Evolutionary conservation across 768 basidiomycete species (phyloP).

Genomic region (Fibroporia radiculosa): DNA sequence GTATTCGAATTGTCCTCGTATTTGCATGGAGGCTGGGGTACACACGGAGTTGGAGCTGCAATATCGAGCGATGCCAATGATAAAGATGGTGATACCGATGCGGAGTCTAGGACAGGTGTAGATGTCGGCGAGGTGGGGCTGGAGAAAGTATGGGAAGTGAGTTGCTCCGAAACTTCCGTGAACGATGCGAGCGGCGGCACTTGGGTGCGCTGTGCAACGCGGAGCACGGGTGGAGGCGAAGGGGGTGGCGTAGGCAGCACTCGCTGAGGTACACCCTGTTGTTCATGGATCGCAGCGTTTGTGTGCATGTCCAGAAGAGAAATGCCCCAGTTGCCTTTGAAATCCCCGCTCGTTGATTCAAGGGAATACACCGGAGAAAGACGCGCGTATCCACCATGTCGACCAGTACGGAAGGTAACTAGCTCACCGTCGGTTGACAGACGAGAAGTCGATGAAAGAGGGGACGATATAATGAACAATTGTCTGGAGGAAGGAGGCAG

Average conservation of each 20-base stretch:
- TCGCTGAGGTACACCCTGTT: background rate
- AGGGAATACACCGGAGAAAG: slow-evolving; percentile 2
- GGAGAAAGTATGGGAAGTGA: background rate
- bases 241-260: slow-evolving; percentile 6
- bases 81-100: background rate
- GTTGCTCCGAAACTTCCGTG: background rate
- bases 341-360: background rate
- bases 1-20: background rate
- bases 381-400: slow-evolving; percentile 1
- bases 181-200: background rate
- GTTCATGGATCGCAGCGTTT: background rate
- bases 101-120: background rate
- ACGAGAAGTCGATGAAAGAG: slow-evolving; percentile 1
- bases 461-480: background rate
- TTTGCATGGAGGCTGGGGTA: background rate
- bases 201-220: background rate
- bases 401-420: slow-evolving; percentile 6
- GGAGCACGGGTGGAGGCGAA: slow-evolving; percentile 3
- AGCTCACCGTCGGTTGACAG: background rate
- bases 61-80: background rate
- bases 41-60: background rate
- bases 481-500: background rate
- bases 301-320: background rate
- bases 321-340: background rate
- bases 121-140: background rate